Evolutionary conservation across 768 basidiomycete genomes (phyloP).

Genomic region (Chalciporus sphaerocephalus): DNA sequence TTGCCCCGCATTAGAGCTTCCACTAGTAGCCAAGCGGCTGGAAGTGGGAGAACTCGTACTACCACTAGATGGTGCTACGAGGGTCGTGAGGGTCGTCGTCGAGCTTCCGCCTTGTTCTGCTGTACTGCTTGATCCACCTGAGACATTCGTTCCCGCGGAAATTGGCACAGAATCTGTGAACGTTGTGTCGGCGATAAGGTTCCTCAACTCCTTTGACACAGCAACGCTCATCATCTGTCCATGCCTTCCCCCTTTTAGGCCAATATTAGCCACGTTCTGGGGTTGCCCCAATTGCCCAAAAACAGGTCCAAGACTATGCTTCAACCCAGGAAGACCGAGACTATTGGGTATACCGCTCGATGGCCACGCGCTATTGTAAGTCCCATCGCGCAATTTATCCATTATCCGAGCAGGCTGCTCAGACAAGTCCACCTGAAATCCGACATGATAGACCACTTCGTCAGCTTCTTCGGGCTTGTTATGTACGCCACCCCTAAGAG

Average conservation of each 20-base stretch:
- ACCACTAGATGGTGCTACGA: conserved; percentile 12
- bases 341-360: neutral
- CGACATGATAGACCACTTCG: conserved; percentile 82
- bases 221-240: conserved; percentile 31
- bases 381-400: conserved; percentile 73
- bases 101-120: conserved; percentile 7
- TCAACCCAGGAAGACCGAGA: neutral
- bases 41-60: conserved; percentile 10
- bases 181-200: conserved; percentile 41
- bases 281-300: conserved; percentile 8
- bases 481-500: conserved; percentile 61
- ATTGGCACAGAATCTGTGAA: conserved; percentile 49
- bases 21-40: conserved; percentile 9
- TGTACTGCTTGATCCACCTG: conserved; percentile 13
- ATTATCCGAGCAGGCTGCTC: conserved; percentile 83
- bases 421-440: conserved; percentile 92
- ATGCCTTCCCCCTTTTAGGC: conserved; percentile 21
- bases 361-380: conserved; percentile 48
- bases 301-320: conserved; percentile 1
- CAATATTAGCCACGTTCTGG: conserved; percentile 19
- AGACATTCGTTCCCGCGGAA: conserved; percentile 36
- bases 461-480: conserved; percentile 50
- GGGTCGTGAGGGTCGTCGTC: conserved; percentile 18
- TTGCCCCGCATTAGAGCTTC: conserved; percentile 24
- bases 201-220: conserved; percentile 51